phyloP scores from a whole-genome alignment of 2,329 filamentous ascomycete species.

The Fusarium goolgardi region DNA sequence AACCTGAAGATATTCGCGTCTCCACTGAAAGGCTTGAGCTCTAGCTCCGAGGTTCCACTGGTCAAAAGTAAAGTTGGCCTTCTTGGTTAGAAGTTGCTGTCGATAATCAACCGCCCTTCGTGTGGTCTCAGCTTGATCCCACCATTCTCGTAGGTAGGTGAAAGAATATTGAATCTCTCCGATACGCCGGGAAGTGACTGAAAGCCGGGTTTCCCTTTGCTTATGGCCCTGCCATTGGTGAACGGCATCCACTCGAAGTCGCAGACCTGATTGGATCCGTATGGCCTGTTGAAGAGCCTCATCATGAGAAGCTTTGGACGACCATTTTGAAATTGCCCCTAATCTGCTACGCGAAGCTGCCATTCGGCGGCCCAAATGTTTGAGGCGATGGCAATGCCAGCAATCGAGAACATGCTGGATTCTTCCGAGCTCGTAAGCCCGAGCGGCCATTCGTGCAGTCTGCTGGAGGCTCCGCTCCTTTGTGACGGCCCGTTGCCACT shows the following conservation, averaged over 20 bases:
- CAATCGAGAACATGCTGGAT: slow-evolving; percentile 39
- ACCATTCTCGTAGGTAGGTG: slow-evolving; percentile 48
- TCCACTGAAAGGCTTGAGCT: slow-evolving; percentile 51
- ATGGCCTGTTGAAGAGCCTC: slow-evolving; percentile 36
- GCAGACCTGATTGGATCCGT: slow-evolving; percentile 24
- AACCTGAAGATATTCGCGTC: slow-evolving; percentile 49
- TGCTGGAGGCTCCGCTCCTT: slow-evolving; percentile 47
- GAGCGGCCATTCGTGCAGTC: slow-evolving; percentile 42
- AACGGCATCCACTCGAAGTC: slow-evolving; percentile 32
- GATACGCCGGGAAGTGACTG: slow-evolving; percentile 30
- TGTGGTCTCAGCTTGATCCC: slow-evolving; percentile 47
- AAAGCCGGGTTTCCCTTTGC: slow-evolving; percentile 14
- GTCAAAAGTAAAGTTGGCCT: slow-evolving; percentile 41
- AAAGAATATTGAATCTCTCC: slow-evolving; percentile 41
- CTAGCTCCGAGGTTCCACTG: slow-evolving; percentile 52
- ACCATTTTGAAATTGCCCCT: slow-evolving; percentile 43
- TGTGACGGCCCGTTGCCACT: slow-evolving; percentile 49
- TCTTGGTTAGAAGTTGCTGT: slow-evolving; percentile 35
- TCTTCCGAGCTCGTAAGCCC: slow-evolving; percentile 38
- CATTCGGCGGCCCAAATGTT: slow-evolving; percentile 38
- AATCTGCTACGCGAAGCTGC: slow-evolving; percentile 31
- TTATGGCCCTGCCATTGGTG: slow-evolving; percentile 42
- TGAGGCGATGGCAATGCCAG: slow-evolving; percentile 48
- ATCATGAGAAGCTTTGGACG: slow-evolving; percentile 24
- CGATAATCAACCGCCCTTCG: slow-evolving; percentile 44